A percentile compares a stretch with the other conserved stretches of the same genome.
Conservation (phyloP, 768 basidiomycete genomes). For the Cystobasidium tubakii region DNA sequence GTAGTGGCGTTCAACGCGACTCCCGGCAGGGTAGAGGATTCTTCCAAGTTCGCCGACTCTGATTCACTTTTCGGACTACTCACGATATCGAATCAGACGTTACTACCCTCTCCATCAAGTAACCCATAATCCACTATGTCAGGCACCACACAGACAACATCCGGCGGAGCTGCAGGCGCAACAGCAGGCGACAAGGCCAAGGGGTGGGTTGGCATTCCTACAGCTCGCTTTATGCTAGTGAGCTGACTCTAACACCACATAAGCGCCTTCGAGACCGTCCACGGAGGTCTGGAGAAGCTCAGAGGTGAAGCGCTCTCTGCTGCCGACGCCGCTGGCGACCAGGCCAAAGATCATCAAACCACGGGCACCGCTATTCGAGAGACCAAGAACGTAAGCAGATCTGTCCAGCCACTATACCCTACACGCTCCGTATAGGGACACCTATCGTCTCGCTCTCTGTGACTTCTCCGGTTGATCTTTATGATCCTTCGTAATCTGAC, state of each 20-base stretch:
- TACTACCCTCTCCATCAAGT: too few relatives aligned
- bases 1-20: not conserved
- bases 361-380: not conserved
- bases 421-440: too few relatives aligned
- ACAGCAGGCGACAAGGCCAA: constrained; percentile 10
- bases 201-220: constrained; percentile 3
- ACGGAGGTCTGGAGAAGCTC: not conserved
- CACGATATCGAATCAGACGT: too few relatives aligned
- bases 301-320: constrained; percentile 2
- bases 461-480: too few relatives aligned
- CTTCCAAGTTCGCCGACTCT: not conserved
- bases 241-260: not conserved
- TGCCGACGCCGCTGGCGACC: constrained; percentile 1
- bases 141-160: not conserved
- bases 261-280: not conserved
- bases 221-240: not conserved
- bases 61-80: too few relatives aligned
- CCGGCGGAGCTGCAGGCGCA: not conserved
- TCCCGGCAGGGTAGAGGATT: too few relatives aligned
- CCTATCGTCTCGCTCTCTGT: too few relatives aligned
- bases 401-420: too few relatives aligned
- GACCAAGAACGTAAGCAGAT: not conserved
- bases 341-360: not conserved
- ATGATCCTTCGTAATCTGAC: not conserved
- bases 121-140: not conserved